Evolutionary conservation across 805 yeast genomes (phyloP).

Genomic region (Wickerhamiella sergipiensis): DNA sequence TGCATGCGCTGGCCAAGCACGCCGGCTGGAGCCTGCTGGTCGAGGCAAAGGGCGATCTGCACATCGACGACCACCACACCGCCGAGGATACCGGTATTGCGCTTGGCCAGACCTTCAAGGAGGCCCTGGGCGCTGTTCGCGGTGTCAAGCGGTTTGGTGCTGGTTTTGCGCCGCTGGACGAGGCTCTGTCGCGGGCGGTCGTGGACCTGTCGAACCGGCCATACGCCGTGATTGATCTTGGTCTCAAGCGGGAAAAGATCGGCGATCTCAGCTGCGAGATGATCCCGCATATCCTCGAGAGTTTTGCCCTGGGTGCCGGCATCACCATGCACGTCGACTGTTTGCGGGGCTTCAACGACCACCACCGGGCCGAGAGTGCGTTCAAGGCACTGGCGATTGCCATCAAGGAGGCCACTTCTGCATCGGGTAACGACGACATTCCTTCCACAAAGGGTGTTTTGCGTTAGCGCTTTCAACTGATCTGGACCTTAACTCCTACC

Average conservation of each 20-base stretch:
- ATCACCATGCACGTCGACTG: slow-evolving; percentile 92
- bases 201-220: slow-evolving; percentile 91
- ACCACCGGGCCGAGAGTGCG: slow-evolving; percentile 91
- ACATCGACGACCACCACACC: slow-evolving; percentile 94
- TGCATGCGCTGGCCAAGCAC: slow-evolving; percentile 93
- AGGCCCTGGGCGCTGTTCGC: slow-evolving; percentile 75
- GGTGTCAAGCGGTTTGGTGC: slow-evolving; percentile 89
- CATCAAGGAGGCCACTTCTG: slow-evolving; percentile 66
- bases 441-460: slow-evolving; percentile 96
- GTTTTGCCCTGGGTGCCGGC: slow-evolving; percentile 86
- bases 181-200: slow-evolving; percentile 91
- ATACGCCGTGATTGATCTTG: slow-evolving; percentile 76
- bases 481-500: too few relatives aligned
- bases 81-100: slow-evolving; percentile 94
- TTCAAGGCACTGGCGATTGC: slow-evolving; percentile 95
- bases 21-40: slow-evolving; percentile 88
- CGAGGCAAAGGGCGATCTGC: slow-evolving; percentile 86
- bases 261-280: slow-evolving; percentile 89
- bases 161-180: slow-evolving; percentile 94
- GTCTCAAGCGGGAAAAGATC: slow-evolving; percentile 80
- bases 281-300: slow-evolving; percentile 94
- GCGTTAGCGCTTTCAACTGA: slow-evolving; percentile 7
- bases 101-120: slow-evolving; percentile 74
- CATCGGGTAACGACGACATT: slow-evolving; percentile 77
- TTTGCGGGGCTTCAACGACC: slow-evolving; percentile 86